Conservation (phyloP, 2,329 filamentous ascomycete species). For the Fusarium beomiforme region DNA sequence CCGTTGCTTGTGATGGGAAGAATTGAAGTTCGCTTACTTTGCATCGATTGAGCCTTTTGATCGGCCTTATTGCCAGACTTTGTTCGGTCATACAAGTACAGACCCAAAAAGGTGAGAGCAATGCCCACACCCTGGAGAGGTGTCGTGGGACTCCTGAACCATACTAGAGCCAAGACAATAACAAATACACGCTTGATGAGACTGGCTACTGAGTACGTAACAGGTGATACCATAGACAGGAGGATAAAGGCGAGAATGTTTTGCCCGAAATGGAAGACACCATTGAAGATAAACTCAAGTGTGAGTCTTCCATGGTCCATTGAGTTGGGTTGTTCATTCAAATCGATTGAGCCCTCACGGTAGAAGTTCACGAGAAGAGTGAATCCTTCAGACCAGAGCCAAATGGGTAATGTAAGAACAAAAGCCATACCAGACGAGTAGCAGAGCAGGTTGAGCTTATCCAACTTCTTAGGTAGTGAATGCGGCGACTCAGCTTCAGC, state of each 20-base stretch:
- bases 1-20: slow-evolving; percentile 70
- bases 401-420: slow-evolving; percentile 86
- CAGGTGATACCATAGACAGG: slow-evolving; percentile 91
- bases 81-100: slow-evolving; percentile 96
- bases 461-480: slow-evolving; percentile 78
- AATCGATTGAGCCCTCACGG: slow-evolving; percentile 78
- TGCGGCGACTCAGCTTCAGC: slow-evolving; percentile 79
- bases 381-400: slow-evolving; percentile 91
- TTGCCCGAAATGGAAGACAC: slow-evolving; percentile 94
- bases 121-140: slow-evolving; percentile 86
- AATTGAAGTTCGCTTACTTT: slow-evolving; percentile 57
- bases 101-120: slow-evolving; percentile 84
- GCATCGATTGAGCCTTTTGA: slow-evolving; percentile 73
- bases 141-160: slow-evolving; percentile 93
- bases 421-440: slow-evolving; percentile 97
- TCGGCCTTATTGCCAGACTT: slow-evolving; percentile 90
- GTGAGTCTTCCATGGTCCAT: slow-evolving; percentile 78
- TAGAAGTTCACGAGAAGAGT: slow-evolving; percentile 80
- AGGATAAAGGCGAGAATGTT: slow-evolving; percentile 95
- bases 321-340: slow-evolving; percentile 68
- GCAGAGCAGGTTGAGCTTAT: slow-evolving; percentile 95
- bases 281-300: slow-evolving; percentile 96
- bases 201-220: slow-evolving; percentile 96
- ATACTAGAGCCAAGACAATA: slow-evolving; percentile 92
- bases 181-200: slow-evolving; percentile 98